Percentiles rank a stretch among this genome's conserved stretches.
Conservation (phyloP, 108 stramenopile genomes). For the Nitzschia putrida region DNA sequence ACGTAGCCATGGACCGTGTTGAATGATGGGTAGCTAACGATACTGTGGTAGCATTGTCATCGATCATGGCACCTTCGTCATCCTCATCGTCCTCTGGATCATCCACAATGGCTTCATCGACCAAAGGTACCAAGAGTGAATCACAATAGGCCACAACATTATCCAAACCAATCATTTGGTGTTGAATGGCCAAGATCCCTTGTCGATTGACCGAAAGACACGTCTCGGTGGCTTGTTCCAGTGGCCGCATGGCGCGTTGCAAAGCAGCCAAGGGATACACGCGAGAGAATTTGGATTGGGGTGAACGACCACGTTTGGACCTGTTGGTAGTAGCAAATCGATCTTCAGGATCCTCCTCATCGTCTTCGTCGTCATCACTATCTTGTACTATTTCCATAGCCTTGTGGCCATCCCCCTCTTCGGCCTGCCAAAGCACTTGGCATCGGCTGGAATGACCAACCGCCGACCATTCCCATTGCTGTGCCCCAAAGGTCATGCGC, state of each 20-base stretch:
- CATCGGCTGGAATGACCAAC: slow-evolving; percentile 32
- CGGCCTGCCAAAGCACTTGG: neutral
- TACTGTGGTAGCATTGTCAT: too few species aligned
- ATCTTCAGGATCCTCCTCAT: neutral
- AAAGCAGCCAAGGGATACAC: slow-evolving; percentile 22
- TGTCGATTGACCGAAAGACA: slow-evolving; percentile 29
- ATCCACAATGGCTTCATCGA: neutral
- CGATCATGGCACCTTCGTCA: neutral
- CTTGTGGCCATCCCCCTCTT: neutral
- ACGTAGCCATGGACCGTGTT: too few species aligned
- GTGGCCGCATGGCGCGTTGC: slow-evolving; percentile 28
- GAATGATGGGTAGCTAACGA: too few species aligned
- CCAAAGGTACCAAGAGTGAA: slow-evolving; percentile 26
- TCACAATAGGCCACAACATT: slow-evolving; percentile 30
- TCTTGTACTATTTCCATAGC: neutral
- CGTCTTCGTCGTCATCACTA: neutral
- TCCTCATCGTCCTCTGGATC: neutral
- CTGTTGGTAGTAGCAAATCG: neutral
- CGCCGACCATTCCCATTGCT: neutral
- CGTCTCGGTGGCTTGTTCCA: slow-evolving; percentile 36
- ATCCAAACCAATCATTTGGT: slow-evolving; percentile 19
- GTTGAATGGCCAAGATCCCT: slow-evolving; percentile 41
- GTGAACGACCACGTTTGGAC: neutral
- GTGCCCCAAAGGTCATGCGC: slow-evolving; percentile 3
- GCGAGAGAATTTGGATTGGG: neutral